phyloP scores from a whole-genome alignment of 306 rosid species.

The Mucuna pruriens region DNA sequence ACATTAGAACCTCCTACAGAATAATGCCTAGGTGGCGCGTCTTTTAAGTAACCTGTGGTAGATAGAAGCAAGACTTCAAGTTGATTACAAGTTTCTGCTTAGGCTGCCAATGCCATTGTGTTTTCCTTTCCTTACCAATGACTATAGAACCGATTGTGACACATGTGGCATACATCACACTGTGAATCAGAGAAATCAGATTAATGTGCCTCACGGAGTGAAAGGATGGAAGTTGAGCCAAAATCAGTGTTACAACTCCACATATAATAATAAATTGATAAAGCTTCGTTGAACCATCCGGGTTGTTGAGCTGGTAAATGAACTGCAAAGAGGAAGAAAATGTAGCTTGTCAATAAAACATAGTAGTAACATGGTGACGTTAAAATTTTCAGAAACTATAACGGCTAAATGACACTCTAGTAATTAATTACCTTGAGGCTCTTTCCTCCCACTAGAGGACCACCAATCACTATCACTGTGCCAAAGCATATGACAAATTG shows the following conservation, averaged over 20 bases:
- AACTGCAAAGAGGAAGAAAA: constrained; percentile 48
- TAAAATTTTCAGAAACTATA: constrained; percentile 8
- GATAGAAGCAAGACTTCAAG: constrained; percentile 32
- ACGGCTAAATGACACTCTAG: background rate
- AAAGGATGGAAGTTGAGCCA: constrained; percentile 91
- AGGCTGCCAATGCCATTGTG: constrained; percentile 3
- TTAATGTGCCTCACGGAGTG: constrained; percentile 79
- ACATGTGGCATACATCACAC: constrained; percentile 60
- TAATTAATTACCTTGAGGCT: constrained; percentile 59
- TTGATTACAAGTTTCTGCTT: constrained; percentile 35
- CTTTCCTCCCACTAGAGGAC: constrained; percentile 79
- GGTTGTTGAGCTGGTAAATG: constrained; percentile 64
- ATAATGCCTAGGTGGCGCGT: constrained; percentile 57
- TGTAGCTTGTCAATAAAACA: constrained; percentile 35
- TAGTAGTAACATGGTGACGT: background rate
- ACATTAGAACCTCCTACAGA: constrained; percentile 47
- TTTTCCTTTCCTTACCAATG: constrained; percentile 54
- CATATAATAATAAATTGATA: constrained; percentile 63
- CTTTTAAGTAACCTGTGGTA: constrained; percentile 62
- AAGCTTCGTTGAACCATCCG: constrained; percentile 73
- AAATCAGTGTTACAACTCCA: constrained; percentile 53
- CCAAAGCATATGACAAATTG: constrained; percentile 75
- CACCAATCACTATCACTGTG: constrained; percentile 65
- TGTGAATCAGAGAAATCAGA: constrained; percentile 66
- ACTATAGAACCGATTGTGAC: constrained; percentile 60